Evolutionary conservation across 345 rosid genomes (phyloP).

Genomic region (Zanthoxylum bungeanum): DNA sequence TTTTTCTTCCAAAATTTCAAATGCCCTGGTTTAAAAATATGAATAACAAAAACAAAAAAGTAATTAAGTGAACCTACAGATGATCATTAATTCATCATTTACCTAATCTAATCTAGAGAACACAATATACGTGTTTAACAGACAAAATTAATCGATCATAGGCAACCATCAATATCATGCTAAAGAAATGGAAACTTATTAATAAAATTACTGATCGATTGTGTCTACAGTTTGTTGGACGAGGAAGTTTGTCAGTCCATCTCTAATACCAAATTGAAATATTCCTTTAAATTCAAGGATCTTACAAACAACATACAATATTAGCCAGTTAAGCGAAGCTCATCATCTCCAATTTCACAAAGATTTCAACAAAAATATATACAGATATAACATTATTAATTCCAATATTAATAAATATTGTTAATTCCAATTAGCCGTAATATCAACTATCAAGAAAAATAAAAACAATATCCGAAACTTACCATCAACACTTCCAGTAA

Average conservation of each 20-base stretch:
- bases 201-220: not conserved
- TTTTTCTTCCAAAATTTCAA: conserved; percentile 98
- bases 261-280: not conserved
- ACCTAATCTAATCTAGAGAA: not conserved
- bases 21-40: conserved; percentile 59
- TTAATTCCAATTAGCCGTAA: not conserved
- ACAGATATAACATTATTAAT: not conserved
- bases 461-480: conserved; percentile 15
- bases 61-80: not conserved
- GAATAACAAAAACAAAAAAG: not conserved
- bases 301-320: not conserved
- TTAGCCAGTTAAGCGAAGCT: not conserved
- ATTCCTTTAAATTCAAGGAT: not conserved
- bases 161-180: not conserved
- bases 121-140: not conserved
- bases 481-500: conserved; percentile 94
- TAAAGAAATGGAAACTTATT: not conserved
- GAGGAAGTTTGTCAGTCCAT: not conserved
- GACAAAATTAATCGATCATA: not conserved
- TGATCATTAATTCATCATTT: conserved; percentile 3
- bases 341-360: not conserved
- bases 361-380: not conserved
- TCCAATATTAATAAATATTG: not conserved
- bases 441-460: not conserved
- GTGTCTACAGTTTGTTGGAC: not conserved